These are phyloP conservation scores for Letharia columbiana DNA, from an alignment of 495 filamentous ascomycete species.

Conservation along the genomic window DNA sequence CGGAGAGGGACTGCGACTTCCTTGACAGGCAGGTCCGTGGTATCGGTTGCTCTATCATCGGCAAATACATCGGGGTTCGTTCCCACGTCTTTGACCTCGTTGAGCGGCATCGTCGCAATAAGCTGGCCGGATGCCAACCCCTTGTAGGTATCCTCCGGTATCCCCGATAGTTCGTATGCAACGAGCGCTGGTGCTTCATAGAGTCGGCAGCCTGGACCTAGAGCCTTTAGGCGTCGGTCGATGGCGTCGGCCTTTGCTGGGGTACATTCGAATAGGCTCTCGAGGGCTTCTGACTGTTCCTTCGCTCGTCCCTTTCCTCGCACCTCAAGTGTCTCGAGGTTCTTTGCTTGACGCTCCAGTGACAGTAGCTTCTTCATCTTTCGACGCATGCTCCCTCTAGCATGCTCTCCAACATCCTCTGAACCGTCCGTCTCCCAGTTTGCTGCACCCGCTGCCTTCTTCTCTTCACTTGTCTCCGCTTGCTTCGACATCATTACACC, in stretches of 20 bases:
- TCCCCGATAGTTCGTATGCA: neutral
- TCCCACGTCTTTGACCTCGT: neutral
- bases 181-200: neutral
- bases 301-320: neutral
- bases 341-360: neutral
- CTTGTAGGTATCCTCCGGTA: constrained; percentile 1
- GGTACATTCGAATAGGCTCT: neutral
- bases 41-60: neutral
- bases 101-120: neutral
- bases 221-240: constrained; percentile 2
- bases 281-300: neutral
- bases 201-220: constrained; percentile 4
- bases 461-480: neutral
- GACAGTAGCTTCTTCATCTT: neutral
- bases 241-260: neutral
- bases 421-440: neutral
- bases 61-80: neutral
- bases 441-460: neutral
- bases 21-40: neutral
- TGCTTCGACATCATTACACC: neutral
- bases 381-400: neutral
- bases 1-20: neutral
- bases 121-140: constrained; percentile 1
- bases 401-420: neutral
- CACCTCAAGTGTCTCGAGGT: neutral